Conservation (phyloP, 2,329 filamentous ascomycete species). For the Nemania diffusa region DNA sequence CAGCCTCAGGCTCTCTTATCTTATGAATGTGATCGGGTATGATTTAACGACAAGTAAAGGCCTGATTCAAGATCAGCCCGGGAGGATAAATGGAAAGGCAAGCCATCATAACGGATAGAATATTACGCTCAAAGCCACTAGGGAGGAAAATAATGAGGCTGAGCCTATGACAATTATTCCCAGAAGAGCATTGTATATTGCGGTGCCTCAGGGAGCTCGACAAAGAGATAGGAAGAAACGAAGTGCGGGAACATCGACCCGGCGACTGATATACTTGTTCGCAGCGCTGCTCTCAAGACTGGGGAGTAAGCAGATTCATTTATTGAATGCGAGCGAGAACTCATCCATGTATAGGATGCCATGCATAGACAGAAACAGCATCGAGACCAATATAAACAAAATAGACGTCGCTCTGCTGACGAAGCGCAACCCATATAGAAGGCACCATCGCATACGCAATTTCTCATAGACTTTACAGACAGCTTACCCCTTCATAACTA, state of each 20-base stretch:
- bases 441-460: not conserved
- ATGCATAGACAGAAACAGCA: slow-evolving; percentile 22
- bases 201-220: slow-evolving; percentile 1
- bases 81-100: slow-evolving; percentile 37
- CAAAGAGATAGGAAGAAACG: not conserved
- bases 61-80: slow-evolving; percentile 56
- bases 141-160: slow-evolving; percentile 1
- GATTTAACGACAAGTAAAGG: slow-evolving; percentile 62
- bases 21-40: slow-evolving; percentile 64
- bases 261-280: slow-evolving; percentile 11
- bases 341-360: not conserved
- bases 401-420: slow-evolving; percentile 10
- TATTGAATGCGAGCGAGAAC: slow-evolving; percentile 8
- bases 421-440: not conserved
- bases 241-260: slow-evolving; percentile 1
- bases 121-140: slow-evolving; percentile 10
- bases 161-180: not conserved
- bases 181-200: not conserved
- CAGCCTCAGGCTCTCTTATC: slow-evolving; percentile 59
- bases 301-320: not conserved
- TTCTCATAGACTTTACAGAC: not conserved
- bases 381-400: slow-evolving; percentile 13
- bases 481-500: not conserved
- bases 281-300: slow-evolving; percentile 8
- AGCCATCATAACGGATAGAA: slow-evolving; percentile 38